Evolutionary conservation across 2,329 filamentous ascomycete species (phyloP), one percentile per base, ranked within the genome.

Genomic region (Dactylellina sp.): DNA sequence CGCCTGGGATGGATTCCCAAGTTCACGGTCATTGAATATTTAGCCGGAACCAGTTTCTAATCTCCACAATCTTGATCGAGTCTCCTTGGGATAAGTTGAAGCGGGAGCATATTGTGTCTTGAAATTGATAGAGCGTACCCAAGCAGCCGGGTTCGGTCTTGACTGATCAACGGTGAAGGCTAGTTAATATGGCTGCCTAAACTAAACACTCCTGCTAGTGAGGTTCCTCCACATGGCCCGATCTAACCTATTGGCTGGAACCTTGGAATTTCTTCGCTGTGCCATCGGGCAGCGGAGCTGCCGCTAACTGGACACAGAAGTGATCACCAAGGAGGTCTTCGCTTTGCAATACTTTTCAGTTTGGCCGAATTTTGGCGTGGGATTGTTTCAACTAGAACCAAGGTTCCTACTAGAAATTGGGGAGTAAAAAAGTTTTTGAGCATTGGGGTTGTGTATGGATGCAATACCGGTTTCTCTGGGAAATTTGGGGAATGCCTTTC

Each of bases 171-270:
- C 52, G 53, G 18, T 20, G 35, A 61, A 42, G 25, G 35, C 28
- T 28, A 42, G 52, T n/a, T 35, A 59, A 52, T 32, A 59, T 71
- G 66, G 66, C 52, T 71, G 66, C 66, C 66, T 71, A 71, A 64
- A 63, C 32, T 16, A 20, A 32, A 20, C 20, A 28, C 57, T 22
- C 14, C 37, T 65, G 22, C 61, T 49, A 65, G 40, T 57, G 25
- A 50, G 37, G 37, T 44, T 52, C 28, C 49, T 37, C 66, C 59
- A 63, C 59, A 63, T 59, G 59, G 66, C 52, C 25, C 20, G 55
- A 71, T 20, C 46, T 53, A 28, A 46, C 39, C 46, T 49, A 68
- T 68, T 68, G 63, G 63, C 63, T 47, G 44, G 25, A 50, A 46
- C 24, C 32, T 18, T 22, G 47, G 39, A 39, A 22, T 20, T n/a